Conservation (phyloP, 2,329 filamentous ascomycete species). For the Boeremia lycopersici region DNA sequence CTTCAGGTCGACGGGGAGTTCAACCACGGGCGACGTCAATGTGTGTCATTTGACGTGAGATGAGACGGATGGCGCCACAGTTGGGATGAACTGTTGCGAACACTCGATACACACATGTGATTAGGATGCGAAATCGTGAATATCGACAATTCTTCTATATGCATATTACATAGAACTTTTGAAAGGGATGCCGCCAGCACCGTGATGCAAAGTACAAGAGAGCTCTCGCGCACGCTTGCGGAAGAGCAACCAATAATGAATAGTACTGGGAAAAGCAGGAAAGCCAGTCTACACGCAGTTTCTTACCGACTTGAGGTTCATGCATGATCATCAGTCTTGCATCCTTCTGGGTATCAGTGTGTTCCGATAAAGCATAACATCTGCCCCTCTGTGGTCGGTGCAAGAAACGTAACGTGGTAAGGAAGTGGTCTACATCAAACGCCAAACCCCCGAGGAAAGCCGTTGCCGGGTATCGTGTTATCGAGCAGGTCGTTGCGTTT, state of each 20-base stretch:
- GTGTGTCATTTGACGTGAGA: not conserved
- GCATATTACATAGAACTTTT: slow-evolving; percentile 39
- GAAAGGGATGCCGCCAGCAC: slow-evolving; percentile 31
- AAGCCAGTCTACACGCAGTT: slow-evolving; percentile 37
- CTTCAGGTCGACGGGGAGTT: not conserved
- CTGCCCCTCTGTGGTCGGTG: slow-evolving; percentile 29
- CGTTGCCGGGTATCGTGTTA: slow-evolving; percentile 9
- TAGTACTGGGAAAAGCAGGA: slow-evolving; percentile 20
- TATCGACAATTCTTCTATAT: slow-evolving; percentile 29
- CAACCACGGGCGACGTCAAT: not conserved
- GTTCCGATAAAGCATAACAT: slow-evolving; percentile 27
- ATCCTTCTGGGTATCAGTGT: slow-evolving; percentile 40
- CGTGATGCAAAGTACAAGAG: slow-evolving; percentile 29
- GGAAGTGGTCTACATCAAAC: slow-evolving; percentile 34
- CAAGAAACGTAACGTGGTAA: slow-evolving; percentile 22
- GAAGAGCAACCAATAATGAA: slow-evolving; percentile 2
- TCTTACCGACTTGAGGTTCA: slow-evolving; percentile 15
- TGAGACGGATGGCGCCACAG: not conserved
- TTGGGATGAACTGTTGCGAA: not conserved
- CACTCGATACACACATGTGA: not conserved
- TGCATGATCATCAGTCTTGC: slow-evolving; percentile 26
- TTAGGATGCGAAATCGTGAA: not conserved
- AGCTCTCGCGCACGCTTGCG: slow-evolving; percentile 1
- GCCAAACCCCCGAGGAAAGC: slow-evolving; percentile 24
- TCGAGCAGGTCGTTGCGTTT: slow-evolving; percentile 18